phyloP scores from a whole-genome alignment of 192 early-diverging fungal species.

The Phlyctochytrium bullatum region DNA sequence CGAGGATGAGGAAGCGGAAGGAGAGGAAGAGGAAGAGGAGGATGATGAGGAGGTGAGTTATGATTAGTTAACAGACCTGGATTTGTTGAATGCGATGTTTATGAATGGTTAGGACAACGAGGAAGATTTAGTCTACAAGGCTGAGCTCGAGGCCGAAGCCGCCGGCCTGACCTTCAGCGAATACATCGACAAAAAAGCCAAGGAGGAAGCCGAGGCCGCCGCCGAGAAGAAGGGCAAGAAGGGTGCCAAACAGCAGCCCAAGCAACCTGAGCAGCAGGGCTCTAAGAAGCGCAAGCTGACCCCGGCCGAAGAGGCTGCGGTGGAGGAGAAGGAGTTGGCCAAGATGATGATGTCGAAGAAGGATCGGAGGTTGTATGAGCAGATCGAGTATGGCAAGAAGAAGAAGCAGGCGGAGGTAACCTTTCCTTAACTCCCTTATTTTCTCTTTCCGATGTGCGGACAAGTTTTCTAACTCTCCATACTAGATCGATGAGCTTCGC shows the following conservation, averaged over 20 bases:
- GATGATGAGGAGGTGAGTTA: slow-evolving; percentile 26
- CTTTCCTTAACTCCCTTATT: neutral
- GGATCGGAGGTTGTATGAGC: slow-evolving; percentile 73
- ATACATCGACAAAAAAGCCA: slow-evolving; percentile 50
- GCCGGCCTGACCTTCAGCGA: slow-evolving; percentile 65
- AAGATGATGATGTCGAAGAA: slow-evolving; percentile 88
- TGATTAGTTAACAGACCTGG: neutral
- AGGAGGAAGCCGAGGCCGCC: slow-evolving; percentile 10
- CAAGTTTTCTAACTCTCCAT: neutral
- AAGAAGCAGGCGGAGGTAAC: slow-evolving; percentile 64
- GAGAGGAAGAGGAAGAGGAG: slow-evolving; percentile 57
- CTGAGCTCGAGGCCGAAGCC: slow-evolving; percentile 69
- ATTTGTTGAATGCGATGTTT: neutral
- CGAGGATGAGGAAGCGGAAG: slow-evolving; percentile 57
- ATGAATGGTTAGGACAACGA: slow-evolving; percentile 33
- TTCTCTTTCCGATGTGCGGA: neutral
- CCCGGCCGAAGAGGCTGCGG: slow-evolving; percentile 52
- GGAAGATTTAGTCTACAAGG: slow-evolving; percentile 52
- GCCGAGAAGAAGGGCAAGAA: slow-evolving; percentile 35
- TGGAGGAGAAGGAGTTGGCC: slow-evolving; percentile 66
- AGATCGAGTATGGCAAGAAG: slow-evolving; percentile 73
- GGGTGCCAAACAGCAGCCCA: neutral
- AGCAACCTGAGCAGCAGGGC: slow-evolving; percentile 8
- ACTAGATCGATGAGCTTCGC: neutral
- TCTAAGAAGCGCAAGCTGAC: slow-evolving; percentile 54